These are phyloP conservation scores for Chrysoporthe austroafricana DNA, from an alignment of 2,329 filamentous ascomycete genomes.

Conservation along the genomic window DNA sequence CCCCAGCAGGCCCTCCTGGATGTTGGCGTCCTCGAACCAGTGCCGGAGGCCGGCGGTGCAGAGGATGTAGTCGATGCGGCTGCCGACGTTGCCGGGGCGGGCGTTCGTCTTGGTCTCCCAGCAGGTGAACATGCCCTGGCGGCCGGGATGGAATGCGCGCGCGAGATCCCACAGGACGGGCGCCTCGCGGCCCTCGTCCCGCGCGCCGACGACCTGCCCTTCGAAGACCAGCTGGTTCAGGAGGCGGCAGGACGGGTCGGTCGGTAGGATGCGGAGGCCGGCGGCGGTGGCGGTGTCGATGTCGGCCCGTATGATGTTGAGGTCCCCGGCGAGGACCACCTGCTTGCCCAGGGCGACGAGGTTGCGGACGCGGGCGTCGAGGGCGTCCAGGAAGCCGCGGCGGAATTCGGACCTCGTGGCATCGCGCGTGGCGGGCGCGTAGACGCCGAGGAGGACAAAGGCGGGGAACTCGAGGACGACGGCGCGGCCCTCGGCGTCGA, in stretches of 20 bases:
- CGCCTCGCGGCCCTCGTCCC: conserved; percentile 70
- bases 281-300: conserved; percentile 77
- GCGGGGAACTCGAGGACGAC: conserved; percentile 91
- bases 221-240: conserved; percentile 85
- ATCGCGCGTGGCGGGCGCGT: conserved; percentile 88
- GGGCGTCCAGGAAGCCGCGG: conserved; percentile 74
- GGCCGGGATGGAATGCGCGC: conserved; percentile 76
- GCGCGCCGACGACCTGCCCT: conserved; percentile 67
- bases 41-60: conserved; percentile 63
- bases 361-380: conserved; percentile 86
- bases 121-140: conserved; percentile 92
- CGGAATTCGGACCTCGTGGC: conserved; percentile 83
- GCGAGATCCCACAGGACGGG: conserved; percentile 84
- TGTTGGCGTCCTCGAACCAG: conserved; percentile 82
- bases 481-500: conserved; percentile 92
- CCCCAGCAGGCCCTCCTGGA: conserved; percentile 91
- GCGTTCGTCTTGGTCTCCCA: conserved; percentile 96
- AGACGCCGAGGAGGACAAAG: conserved; percentile 91
- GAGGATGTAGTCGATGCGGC: conserved; percentile 90
- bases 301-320: conserved; percentile 75
- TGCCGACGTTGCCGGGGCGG: conserved; percentile 92
- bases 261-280: conserved; percentile 76
- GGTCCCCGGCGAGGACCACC: conserved; percentile 83
- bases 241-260: conserved; percentile 71
- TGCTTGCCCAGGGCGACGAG: conserved; percentile 78